Base-by-base conservation (phyloP, 495 filamentous ascomycete genomes). In the Penicillium chermesinum region DNA sequence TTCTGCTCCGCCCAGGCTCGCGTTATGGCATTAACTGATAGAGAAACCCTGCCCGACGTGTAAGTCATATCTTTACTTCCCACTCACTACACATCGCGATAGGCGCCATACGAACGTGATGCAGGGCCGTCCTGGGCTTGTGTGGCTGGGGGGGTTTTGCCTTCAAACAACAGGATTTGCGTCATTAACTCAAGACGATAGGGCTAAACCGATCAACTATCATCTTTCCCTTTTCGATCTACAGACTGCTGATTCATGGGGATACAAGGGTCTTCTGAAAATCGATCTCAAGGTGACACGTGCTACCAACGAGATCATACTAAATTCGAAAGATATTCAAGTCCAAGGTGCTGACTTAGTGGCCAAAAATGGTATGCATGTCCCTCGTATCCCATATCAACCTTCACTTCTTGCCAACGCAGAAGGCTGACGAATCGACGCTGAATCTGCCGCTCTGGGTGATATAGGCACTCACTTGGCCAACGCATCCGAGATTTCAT, bases 191-290 rank as follows among this genome's bases (percentile, higher is more conserved):
- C n/a, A n/a, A n/a, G n/a, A n/a, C n/a, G 44, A 46, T 33, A 85
- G 81, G 57, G 80, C 89, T 61, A 93, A 91, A 65, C 89, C 93
- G 0, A 72, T 76, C 48, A 86, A 96, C 64, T 98, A 98, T 70
- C 74, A 81, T 59, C 77, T 98, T 46, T 87, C 82, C 18, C 79
- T 98, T 44, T 83, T 75, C 62, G 84, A 91, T 51, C 63, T 98
- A 46, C 83, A 96, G 55, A 69, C 88, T 63, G 74, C 72, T 59
- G 72, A 80, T 50, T 68, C 68, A 16, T 98, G 89, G 77, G 82
- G 74, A 44, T 98, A 91, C 66, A 81, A 90, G 68, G 93, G 93
- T 53, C 79, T 73, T 5, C 85, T 95, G 44, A 78, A 74, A 58
- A 80, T 83, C 55, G 72, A 75, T 37, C 65, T 81, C 37, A 78